Base-by-base conservation (phyloP, 495 filamentous ascomycete genomes). In the Jackrogersella multiformis region DNA sequence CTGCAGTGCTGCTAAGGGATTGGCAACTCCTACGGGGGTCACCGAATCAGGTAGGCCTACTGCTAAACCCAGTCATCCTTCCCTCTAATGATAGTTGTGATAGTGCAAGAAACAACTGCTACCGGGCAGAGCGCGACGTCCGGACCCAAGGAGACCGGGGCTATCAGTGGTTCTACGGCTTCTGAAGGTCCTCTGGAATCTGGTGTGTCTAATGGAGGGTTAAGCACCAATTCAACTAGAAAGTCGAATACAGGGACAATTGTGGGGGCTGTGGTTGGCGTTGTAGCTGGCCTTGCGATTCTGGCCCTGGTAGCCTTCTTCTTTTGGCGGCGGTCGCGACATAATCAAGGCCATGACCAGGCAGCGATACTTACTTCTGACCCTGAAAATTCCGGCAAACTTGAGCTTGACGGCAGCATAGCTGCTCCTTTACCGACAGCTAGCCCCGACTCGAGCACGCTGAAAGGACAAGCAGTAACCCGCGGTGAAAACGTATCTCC, bases 1-100 rank as follows among this genome's bases (percentile, higher is more conserved):
- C 44, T 85, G 83, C 59, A 80, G 72, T 56, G 83, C 81, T 10
- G 83, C 78, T 8, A 74, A 72, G 18, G 79, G 73, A 2, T 44
- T 79, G 28, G 72, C 79, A 0, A 76, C 66, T 0, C 69, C 78
- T 8, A 64, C 59, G 2, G 79, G 79, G 1, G 67, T 84, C 9
- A 78, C 77, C 8, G 72, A 72, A 24, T 79, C 80, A 5, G 70
- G 77, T 68, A 66, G 39, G 66, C 42, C 20, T 13, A 16, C n/a
- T 6, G 13, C 6, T 9, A 46, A 36, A 49, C 60, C 2, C 62
- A 71, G 7, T 35, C 54, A 20, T 66, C 61, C 28, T 56, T 42
- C 1, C 24, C 57, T 4, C 52, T 63, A 28, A 60, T 61, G 34
- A 44, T 52, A 16, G 46, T 45, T 5, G 16, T 38, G 28, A 28